These are phyloP conservation scores for Clarireedia hainanense DNA, from an alignment of 2,329 filamentous ascomycete species.

Conservation along the genomic window DNA sequence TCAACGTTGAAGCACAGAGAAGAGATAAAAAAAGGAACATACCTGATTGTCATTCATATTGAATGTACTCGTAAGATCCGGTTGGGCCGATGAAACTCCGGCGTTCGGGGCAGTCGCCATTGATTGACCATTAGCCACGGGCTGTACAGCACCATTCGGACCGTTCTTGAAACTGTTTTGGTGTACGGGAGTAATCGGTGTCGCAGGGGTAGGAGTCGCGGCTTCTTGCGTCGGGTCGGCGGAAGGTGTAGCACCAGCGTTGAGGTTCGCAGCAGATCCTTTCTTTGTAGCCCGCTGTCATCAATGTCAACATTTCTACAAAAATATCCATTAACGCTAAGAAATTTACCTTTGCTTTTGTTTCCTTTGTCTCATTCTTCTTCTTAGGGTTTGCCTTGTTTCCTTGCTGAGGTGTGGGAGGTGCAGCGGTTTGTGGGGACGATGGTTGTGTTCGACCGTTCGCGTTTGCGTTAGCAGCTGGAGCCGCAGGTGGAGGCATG, in stretches of 20 bases:
- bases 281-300: conserved; percentile 41
- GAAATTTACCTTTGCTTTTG: conserved; percentile 57
- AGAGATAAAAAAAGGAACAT: conserved; percentile 1
- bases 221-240: conserved; percentile 48
- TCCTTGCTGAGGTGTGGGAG: conserved; percentile 66
- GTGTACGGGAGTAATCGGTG: conserved; percentile 55
- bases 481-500: conserved; percentile 61
- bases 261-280: conserved; percentile 51
- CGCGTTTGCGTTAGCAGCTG: conserved; percentile 38
- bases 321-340: conserved; percentile 28
- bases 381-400: conserved; percentile 73
- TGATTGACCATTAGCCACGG: conserved; percentile 31
- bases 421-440: conserved; percentile 57
- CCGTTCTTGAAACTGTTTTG: conserved; percentile 35
- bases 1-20: conserved; percentile 6
- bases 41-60: conserved; percentile 35
- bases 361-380: conserved; percentile 80
- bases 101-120: conserved; percentile 35
- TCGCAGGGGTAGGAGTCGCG: conserved; percentile 53
- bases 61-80: conserved; percentile 41
- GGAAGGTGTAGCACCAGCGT: conserved; percentile 47
- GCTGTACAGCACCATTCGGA: conserved; percentile 36
- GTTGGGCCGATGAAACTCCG: conserved; percentile 36
- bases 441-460: conserved; percentile 51
- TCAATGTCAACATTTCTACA: conserved; percentile 30